Evolutionary conservation across 1,284 basidiomycete genomes (phyloP).

Genomic region (Cutaneotrichosporon daszewskae): DNA sequence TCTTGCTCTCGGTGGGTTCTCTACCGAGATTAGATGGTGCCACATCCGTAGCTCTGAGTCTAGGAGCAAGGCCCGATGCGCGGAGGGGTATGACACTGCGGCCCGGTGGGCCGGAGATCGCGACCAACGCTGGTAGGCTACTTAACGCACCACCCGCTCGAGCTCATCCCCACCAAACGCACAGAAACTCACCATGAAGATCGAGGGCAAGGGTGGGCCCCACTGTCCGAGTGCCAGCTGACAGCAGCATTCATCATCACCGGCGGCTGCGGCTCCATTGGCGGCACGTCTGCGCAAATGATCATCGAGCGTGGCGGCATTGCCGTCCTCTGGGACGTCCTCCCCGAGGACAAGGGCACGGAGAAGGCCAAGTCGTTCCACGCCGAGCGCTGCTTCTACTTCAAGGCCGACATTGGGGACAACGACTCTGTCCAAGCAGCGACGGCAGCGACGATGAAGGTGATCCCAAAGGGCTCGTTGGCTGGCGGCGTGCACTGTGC

Average conservation of each 20-base stretch:
- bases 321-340: constrained; percentile 22
- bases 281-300: constrained; percentile 16
- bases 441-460: constrained; percentile 9
- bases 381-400: constrained; percentile 20
- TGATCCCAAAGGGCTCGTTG: constrained; percentile 24
- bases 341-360: constrained; percentile 14
- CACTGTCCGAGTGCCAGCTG: not conserved
- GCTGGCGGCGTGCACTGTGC: constrained; percentile 31
- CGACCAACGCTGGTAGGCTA: too few relatives aligned
- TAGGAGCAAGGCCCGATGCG: too few relatives aligned
- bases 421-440: constrained; percentile 8
- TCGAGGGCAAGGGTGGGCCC: constrained; percentile 10
- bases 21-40: too few relatives aligned
- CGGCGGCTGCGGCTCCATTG: constrained; percentile 26
- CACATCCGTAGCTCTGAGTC: too few relatives aligned
- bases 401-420: constrained; percentile 19
- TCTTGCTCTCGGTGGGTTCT: too few relatives aligned
- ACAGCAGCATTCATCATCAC: constrained; percentile 23
- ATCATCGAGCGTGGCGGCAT: constrained; percentile 22
- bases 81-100: too few relatives aligned
- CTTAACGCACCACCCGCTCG: too few relatives aligned
- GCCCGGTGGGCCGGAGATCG: too few relatives aligned
- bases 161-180: too few relatives aligned
- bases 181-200: constrained; percentile 6
- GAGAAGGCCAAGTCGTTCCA: constrained; percentile 16